phyloP scores from a whole-genome alignment of 2,329 filamentous ascomycete genomes.

The Claviceps humidiphila region DNA sequence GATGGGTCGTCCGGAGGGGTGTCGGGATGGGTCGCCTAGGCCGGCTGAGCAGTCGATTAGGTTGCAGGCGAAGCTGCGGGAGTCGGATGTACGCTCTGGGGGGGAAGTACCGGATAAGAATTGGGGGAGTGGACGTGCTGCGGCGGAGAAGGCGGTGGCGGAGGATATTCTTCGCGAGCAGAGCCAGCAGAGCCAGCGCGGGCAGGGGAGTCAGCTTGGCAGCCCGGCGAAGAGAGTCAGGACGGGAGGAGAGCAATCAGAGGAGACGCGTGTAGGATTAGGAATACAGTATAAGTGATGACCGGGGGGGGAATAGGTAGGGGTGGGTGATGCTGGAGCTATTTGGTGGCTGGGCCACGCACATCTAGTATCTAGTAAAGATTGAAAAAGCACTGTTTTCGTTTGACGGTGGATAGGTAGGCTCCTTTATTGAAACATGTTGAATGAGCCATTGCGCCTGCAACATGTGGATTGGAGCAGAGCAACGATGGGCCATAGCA shows the following conservation, averaged over 20 bases:
- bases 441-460: too few species aligned
- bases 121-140: conserved; percentile 28
- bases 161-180: too few species aligned
- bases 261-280: conserved; percentile 31
- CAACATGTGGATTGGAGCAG: too few species aligned
- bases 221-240: conserved; percentile 37
- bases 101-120: conserved; percentile 35
- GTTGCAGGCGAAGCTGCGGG: conserved; percentile 37
- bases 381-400: too few species aligned
- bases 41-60: conserved; percentile 30
- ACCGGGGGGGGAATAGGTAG: conserved; percentile 9
- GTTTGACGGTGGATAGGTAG: too few species aligned
- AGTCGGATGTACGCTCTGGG: conserved; percentile 20
- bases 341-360: too few species aligned
- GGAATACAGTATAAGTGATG: conserved; percentile 34
- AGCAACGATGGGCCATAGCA: too few species aligned
- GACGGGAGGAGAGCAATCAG: conserved; percentile 20
- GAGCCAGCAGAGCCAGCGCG: conserved; percentile 20
- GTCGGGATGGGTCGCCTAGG: conserved; percentile 30
- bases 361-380: too few species aligned
- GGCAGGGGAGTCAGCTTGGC: conserved; percentile 20
- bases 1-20: conserved; percentile 28
- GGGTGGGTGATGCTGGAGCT: too few species aligned
- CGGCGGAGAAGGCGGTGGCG: conserved; percentile 8
- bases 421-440: too few species aligned